phyloP scores from a whole-genome alignment of 108 stramenopile genomes.

The Skeletonema grethae region DNA sequence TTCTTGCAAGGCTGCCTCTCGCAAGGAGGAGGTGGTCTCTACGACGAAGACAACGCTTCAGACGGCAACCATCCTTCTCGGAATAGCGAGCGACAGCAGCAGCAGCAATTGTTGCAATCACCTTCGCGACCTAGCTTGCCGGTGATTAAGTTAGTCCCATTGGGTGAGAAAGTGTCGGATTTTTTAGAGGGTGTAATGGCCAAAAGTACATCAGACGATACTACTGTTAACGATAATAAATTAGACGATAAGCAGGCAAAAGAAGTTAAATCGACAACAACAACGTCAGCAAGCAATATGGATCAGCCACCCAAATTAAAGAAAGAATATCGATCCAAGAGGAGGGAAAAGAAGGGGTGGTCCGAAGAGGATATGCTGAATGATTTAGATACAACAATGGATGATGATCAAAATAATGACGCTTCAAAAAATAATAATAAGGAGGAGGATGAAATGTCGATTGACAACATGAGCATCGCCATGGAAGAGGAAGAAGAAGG shows the following conservation, averaged over 20 bases:
- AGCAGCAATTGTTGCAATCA: not conserved
- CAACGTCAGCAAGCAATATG: not conserved
- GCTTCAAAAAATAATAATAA: not conserved
- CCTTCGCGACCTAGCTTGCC: not conserved
- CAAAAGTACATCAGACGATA: not conserved
- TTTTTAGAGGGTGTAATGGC: not conserved
- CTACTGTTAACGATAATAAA: not conserved
- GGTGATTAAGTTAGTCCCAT: constrained; percentile 3
- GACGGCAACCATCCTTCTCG: not conserved
- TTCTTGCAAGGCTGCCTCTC: constrained; percentile 17
- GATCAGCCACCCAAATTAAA: constrained; percentile 6
- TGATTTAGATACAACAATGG: constrained; percentile 1
- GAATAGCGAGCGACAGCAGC: not conserved
- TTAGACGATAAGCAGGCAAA: not conserved
- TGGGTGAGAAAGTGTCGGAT: constrained; percentile 7
- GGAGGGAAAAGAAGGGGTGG: not conserved
- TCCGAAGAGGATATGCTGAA: not conserved
- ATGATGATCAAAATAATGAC: not conserved
- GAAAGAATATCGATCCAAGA: constrained; percentile 10
- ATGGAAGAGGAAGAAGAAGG: not conserved
- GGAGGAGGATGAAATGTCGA: constrained; percentile 20
- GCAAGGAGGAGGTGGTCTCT: not conserved
- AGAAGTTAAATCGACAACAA: not conserved
- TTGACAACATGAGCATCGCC: constrained; percentile 8
- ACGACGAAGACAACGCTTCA: not conserved